A percentile compares a stretch with the other conserved stretches of the same genome.
Conservation (phyloP, 805 yeast genomes). For the Yamadazyma ubonensis region DNA sequence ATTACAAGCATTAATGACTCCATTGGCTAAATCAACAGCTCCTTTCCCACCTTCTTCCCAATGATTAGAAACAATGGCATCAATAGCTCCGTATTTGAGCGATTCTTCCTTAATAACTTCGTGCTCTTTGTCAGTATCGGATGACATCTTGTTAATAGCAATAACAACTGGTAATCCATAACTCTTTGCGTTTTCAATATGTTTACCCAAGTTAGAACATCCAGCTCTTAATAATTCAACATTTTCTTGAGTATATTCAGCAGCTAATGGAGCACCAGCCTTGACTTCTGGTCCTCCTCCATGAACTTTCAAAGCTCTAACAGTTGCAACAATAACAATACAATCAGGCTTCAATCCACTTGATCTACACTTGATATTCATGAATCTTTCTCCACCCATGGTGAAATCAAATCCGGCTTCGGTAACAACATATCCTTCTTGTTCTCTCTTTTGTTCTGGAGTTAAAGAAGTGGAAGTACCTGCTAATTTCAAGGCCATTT, state of each 20-base stretch:
- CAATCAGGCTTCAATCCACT: constrained; percentile 78
- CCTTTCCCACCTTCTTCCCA: constrained; percentile 89
- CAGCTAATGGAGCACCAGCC: constrained; percentile 78
- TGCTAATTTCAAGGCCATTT: constrained; percentile 74
- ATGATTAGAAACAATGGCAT: constrained; percentile 78
- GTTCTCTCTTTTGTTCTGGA: constrained; percentile 43
- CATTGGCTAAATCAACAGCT: constrained; percentile 69
- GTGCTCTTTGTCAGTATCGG: constrained; percentile 69
- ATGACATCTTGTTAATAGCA: constrained; percentile 76
- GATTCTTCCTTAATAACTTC: constrained; percentile 67
- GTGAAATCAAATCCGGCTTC: constrained; percentile 91
- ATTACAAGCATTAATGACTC: constrained; percentile 63
- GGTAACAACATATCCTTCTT: constrained; percentile 75
- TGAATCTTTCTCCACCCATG: constrained; percentile 88
- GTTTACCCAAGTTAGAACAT: constrained; percentile 73
- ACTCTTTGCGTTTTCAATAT: constrained; percentile 66
- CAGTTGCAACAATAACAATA: constrained; percentile 79
- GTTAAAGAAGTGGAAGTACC: constrained; percentile 56
- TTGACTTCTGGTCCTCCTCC: constrained; percentile 90
- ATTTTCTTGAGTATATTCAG: constrained; percentile 70
- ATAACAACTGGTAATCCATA: constrained; percentile 80
- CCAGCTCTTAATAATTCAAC: constrained; percentile 67
- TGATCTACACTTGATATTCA: constrained; percentile 78
- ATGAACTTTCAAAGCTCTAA: constrained; percentile 79
- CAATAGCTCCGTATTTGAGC: constrained; percentile 73